Evolutionary conservation across 805 yeast species (phyloP), one percentile per base, ranked within the genome.

Genomic region (Kodamaea hsintzibuensis): DNA sequence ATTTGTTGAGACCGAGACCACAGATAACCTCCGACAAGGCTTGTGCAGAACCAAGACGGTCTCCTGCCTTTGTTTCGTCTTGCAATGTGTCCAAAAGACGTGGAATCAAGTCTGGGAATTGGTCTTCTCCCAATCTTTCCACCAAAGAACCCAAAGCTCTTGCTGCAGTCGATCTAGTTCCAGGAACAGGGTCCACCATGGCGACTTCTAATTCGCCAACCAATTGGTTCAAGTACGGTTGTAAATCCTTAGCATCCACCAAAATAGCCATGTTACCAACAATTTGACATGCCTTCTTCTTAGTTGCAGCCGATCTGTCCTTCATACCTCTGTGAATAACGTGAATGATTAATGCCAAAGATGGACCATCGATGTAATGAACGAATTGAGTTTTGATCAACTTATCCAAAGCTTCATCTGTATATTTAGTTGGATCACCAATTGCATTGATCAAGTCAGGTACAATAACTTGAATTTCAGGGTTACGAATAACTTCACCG

Each of bases 141-240:
- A 96, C 97, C 57, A 95, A 78, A 0, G 98, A 91, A 61, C 99
- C 99, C 50, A 95, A 75, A 0, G 99, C 99, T 72, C 98, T 85
- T 17, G 98, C 92, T 19, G 98, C 98, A 17, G 97, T 95, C 1
- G 98, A 96, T 68, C 98, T 84, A 0, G 99, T 95, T 42, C 85
- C 89, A 33, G 98, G 97, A 50, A 95, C 99, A 1, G 99, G 99
- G 62, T 95, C 99, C 49, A 96, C 97, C 96, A 95, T 93, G 5
- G 98, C 96, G 43, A 82, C 78, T 69, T 95, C 96, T 56, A 95
- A 81, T 62, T 91, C 97, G 9, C 84, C 79, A 44, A 93, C 86
- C 61, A 95, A 78, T 43, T 84, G 82, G 18, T 84, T 81, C 63
- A 95, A 76, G 71, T 95, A 95, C 22, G 97, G 98, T 50, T 83